Percentiles rank a stretch among this genome's conserved stretches.
phyloP scores from a whole-genome alignment of 108 stramenopile species.

The Cyclostephanos tholiformis region DNA sequence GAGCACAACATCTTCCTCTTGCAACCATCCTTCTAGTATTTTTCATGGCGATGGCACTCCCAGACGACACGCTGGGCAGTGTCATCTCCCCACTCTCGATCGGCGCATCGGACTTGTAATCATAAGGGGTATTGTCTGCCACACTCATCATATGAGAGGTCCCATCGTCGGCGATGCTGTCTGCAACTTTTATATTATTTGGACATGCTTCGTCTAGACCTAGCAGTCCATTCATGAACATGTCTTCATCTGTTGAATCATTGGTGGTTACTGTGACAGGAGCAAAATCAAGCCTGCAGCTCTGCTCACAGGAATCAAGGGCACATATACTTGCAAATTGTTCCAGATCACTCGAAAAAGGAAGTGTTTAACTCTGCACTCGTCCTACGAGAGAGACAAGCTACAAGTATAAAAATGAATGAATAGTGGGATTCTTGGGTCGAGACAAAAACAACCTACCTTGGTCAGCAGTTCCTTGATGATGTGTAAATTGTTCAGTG shows the following conservation, averaged over 20 bases:
- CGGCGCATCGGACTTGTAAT: background rate
- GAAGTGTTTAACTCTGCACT: background rate
- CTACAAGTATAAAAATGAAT: background rate
- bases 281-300: background rate
- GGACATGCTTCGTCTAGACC: background rate
- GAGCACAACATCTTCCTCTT: background rate
- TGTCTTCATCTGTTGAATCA: background rate
- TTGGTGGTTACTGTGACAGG: background rate
- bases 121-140: background rate
- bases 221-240: too few species aligned
- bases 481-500: too few species aligned
- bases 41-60: background rate
- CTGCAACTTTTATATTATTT: background rate
- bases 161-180: background rate
- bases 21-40: background rate
- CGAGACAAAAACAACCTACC: background rate
- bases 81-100: background rate
- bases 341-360: background rate
- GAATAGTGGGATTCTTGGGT: background rate
- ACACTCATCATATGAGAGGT: background rate
- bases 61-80: background rate
- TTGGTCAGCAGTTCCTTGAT: background rate
- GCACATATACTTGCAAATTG: background rate
- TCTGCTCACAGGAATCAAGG: background rate
- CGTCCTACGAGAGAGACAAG: background rate